Conservation (phyloP, 106 monocot genomes). For the Amphibolis antarctica region DNA sequence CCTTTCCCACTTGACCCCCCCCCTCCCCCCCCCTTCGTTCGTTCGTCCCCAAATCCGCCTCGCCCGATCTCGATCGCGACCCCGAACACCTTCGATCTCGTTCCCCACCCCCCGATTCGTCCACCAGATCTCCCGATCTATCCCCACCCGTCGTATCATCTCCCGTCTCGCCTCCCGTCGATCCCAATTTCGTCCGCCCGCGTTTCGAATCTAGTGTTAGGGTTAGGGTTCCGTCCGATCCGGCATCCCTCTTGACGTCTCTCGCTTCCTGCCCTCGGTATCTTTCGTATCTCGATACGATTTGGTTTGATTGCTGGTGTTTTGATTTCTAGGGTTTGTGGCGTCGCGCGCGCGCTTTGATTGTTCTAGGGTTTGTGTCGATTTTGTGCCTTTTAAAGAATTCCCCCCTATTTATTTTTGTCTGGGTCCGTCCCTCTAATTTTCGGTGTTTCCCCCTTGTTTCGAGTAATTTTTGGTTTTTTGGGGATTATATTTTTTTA, state of each 20-base stretch:
- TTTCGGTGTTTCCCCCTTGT: no score
- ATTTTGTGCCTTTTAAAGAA: not conserved
- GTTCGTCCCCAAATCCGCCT: not conserved
- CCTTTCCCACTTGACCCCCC: no score
- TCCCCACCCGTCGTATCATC: not conserved
- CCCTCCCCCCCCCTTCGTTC: not conserved
- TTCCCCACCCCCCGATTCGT: not conserved
- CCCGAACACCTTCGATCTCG: not conserved
- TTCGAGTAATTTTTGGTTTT: not conserved
- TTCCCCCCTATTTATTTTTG: no score
- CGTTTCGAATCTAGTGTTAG: constrained; percentile 7
- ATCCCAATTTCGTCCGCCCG: not conserved
- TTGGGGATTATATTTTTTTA: not conserved
- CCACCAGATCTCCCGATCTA: not conserved
- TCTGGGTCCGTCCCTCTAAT: no score
- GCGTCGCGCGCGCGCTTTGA: not conserved
- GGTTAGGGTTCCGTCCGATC: constrained; percentile 11
- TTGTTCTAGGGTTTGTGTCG: not conserved
- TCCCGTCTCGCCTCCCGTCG: not conserved
- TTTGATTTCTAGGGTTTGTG: constrained; percentile 4
- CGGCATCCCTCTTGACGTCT: not conserved
- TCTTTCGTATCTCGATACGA: not conserved
- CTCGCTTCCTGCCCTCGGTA: not conserved
- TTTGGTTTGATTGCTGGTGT: not conserved
- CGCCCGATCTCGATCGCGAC: not conserved